Conservation (phyloP, 441 rosid genomes). For the Metrosideros polymorpha region DNA sequence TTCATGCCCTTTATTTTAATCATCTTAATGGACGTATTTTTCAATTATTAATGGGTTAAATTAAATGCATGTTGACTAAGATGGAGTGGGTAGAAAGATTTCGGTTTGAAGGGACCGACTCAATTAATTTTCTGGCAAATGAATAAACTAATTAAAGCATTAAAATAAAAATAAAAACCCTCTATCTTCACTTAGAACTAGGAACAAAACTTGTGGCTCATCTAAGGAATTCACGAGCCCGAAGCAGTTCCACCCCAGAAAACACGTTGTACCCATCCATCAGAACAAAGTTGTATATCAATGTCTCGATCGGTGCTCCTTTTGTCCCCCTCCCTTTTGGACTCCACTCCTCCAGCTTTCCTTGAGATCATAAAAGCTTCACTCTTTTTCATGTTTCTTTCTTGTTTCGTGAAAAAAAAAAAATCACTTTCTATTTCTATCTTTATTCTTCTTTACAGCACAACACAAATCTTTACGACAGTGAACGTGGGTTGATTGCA, state of each 20-base stretch:
- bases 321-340: conserved; percentile 32
- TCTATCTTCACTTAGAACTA: conserved; percentile 15
- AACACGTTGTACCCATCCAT: conserved; percentile 40
- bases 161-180: background rate
- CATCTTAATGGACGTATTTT: background rate
- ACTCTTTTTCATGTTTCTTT: background rate
- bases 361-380: background rate
- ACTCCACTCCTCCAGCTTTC: background rate
- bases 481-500: background rate
- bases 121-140: conserved; percentile 21
- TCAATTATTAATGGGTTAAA: background rate
- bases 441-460: background rate
- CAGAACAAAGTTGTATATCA: background rate
- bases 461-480: background rate
- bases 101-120: background rate
- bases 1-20: background rate
- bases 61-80: background rate
- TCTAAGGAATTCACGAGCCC: conserved; percentile 19
- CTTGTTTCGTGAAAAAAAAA: background rate
- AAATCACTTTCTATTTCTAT: background rate
- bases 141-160: background rate
- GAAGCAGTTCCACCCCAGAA: conserved; percentile 40
- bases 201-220: conserved; percentile 23
- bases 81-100: background rate
- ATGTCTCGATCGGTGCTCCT: conserved; percentile 36